phyloP scores from a whole-genome alignment of 225 moss, liverwort and hornwort genomes.

The Rhytidiadelphus loreus region DNA sequence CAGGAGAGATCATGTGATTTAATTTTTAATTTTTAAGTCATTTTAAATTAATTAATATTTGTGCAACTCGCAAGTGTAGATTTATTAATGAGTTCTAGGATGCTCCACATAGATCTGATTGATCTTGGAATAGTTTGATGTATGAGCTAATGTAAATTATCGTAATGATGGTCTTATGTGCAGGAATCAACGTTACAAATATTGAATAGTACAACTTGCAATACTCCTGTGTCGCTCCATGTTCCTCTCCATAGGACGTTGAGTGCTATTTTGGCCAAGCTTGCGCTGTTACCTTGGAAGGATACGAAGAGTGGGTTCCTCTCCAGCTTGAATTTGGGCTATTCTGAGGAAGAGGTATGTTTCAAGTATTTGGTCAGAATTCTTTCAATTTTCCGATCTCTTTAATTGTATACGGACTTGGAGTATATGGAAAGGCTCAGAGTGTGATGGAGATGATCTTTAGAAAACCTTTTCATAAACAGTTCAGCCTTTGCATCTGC shows the following conservation, averaged over 20 bases:
- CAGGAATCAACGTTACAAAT: conserved; percentile 20
- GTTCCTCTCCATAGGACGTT: conserved; percentile 89
- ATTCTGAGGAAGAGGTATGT: conserved; percentile 67
- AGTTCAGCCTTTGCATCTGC: background rate
- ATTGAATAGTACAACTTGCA: conserved; percentile 1
- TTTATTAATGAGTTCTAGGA: background rate
- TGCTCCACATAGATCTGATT: background rate
- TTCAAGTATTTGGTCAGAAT: background rate
- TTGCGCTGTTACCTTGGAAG: conserved; percentile 68
- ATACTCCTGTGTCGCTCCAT: conserved; percentile 65
- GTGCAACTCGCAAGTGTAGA: background rate
- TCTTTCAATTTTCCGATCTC: background rate
- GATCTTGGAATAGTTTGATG: background rate
- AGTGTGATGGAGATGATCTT: background rate
- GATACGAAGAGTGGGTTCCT: conserved; percentile 48
- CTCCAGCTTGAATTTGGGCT: conserved; percentile 40
- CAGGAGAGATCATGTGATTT: background rate
- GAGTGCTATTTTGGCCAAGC: conserved; percentile 71
- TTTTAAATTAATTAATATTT: background rate
- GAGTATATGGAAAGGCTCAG: background rate
- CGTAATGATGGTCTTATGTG: background rate
- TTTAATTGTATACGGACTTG: background rate
- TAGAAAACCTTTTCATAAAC: background rate
- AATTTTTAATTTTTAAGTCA: background rate
- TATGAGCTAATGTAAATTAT: background rate